These are phyloP conservation scores for Fagus sylvatica DNA, from an alignment of 306 rosid genomes.

Conservation along the genomic window DNA sequence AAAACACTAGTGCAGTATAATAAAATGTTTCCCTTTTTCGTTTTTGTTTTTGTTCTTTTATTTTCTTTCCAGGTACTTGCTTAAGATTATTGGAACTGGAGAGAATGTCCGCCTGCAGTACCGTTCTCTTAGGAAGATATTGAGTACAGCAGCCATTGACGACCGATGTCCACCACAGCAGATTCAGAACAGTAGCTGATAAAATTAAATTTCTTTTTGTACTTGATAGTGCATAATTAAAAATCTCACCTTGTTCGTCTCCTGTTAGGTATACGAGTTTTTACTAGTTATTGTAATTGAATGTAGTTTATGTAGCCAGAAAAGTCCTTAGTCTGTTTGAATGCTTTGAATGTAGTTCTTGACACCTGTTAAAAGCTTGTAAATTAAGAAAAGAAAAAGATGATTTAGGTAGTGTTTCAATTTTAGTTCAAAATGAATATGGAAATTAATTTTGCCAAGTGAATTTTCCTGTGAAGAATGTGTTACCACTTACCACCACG, in stretches of 20 bases:
- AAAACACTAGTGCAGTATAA: neutral
- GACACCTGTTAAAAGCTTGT: constrained; percentile 1
- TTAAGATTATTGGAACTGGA: constrained; percentile 76
- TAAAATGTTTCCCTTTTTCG: neutral
- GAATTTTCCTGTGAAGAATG: neutral
- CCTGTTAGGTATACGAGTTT: neutral
- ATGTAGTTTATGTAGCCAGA: constrained; percentile 11
- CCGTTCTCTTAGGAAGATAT: constrained; percentile 86
- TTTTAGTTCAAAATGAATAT: neutral
- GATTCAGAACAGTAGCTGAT: constrained; percentile 63
- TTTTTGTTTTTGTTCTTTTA: constrained; percentile 9
- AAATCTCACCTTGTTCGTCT: constrained; percentile 2
- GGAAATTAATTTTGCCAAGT: neutral
- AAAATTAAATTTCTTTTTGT: neutral
- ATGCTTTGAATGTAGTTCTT: neutral
- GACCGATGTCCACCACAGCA: constrained; percentile 50
- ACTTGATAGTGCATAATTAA: neutral
- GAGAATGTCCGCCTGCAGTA: constrained; percentile 94
- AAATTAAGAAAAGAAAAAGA: neutral
- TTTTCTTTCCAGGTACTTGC: constrained; percentile 73
- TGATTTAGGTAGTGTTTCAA: neutral
- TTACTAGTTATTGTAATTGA: constrained; percentile 9
- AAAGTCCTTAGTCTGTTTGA: constrained; percentile 12
- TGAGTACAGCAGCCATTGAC: constrained; percentile 38
- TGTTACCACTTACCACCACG: neutral